These are phyloP conservation scores for Warburgia ugandensis DNA, from an alignment of 164 flowering plant species.

Conservation along the genomic window DNA sequence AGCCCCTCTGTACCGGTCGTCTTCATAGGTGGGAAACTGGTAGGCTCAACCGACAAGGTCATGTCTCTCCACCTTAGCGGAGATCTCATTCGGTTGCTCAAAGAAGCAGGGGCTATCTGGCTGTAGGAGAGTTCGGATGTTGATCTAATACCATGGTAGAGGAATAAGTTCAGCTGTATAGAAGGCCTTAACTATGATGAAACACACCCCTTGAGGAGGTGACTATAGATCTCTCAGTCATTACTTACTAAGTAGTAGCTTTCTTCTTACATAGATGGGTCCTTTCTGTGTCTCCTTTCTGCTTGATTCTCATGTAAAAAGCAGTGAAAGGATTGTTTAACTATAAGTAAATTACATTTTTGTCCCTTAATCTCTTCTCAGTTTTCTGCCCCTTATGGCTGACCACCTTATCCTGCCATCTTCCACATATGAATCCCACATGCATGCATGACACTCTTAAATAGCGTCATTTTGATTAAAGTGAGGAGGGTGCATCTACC, in stretches of 20 bases:
- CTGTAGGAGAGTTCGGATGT: too few relatives aligned
- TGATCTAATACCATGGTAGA: too few relatives aligned
- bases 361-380: too few relatives aligned
- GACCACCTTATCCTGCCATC: too few relatives aligned
- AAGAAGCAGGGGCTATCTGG: constrained; percentile 37
- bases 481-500: not conserved
- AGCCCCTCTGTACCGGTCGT: constrained; percentile 28
- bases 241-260: not conserved
- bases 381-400: too few relatives aligned
- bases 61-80: constrained; percentile 36
- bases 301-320: not conserved
- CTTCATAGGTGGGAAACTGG: constrained; percentile 28
- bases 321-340: not conserved
- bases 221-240: not conserved
- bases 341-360: not conserved
- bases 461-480: too few relatives aligned
- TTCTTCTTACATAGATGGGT: not conserved
- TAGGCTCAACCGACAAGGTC: constrained; percentile 24
- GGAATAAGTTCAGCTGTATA: too few relatives aligned
- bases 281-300: not conserved
- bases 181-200: too few relatives aligned
- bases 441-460: too few relatives aligned
- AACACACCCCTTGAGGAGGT: not conserved
- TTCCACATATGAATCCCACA: too few relatives aligned
- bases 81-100: constrained; percentile 30